Conservation (phyloP, 2,329 filamentous ascomycete genomes). For the Penicillium sp. region DNA sequence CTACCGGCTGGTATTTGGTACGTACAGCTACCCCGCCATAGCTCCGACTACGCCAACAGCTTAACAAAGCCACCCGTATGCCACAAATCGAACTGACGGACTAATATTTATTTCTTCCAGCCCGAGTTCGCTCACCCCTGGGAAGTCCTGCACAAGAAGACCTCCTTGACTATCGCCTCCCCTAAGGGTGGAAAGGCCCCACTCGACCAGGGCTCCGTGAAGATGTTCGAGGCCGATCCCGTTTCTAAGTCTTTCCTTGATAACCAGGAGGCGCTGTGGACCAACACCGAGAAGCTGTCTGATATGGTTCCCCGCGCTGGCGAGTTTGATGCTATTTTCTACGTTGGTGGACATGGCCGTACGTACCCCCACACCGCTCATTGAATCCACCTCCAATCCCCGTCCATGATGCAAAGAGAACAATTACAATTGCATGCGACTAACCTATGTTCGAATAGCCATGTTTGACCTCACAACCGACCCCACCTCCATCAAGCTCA, state of each 20-base stretch:
- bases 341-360: conserved; percentile 61
- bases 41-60: background rate
- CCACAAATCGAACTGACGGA: background rate
- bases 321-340: conserved; percentile 67
- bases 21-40: background rate
- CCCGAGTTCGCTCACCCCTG: conserved; percentile 66
- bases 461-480: conserved; percentile 54
- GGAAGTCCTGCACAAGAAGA: conserved; percentile 57
- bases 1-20: conserved; percentile 73
- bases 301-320: conserved; percentile 57
- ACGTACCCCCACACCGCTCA: conserved; percentile 22
- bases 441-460: conserved; percentile 25
- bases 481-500: conserved; percentile 44
- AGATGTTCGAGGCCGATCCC: conserved; percentile 56
- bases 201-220: conserved; percentile 60
- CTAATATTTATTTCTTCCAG: conserved; percentile 25
- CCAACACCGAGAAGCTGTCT: conserved; percentile 61
- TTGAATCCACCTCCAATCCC: background rate
- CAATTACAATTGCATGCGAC: background rate
- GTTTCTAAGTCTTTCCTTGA: conserved; percentile 57
- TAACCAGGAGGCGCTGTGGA: conserved; percentile 61
- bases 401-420: background rate
- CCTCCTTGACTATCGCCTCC: conserved; percentile 60
- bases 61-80: background rate
- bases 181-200: conserved; percentile 63